Conservation (phyloP, 2,329 filamentous ascomycete species). For the Nectriaceae sp. region DNA sequence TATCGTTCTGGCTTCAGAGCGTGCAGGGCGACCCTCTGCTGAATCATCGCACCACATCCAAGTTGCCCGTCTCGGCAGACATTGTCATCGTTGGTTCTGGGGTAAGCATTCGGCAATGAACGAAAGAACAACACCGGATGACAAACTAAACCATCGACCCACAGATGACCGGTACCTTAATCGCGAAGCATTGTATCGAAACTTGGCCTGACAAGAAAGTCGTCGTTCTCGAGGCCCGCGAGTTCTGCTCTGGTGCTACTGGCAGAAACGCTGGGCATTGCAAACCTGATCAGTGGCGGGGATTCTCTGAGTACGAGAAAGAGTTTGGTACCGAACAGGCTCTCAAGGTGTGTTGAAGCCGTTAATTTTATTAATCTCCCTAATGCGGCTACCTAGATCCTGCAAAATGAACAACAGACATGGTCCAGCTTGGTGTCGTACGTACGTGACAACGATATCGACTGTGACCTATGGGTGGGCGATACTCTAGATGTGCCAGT, state of each 20-base stretch:
- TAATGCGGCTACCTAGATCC: slow-evolving; percentile 4
- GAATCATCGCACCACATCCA: slow-evolving; percentile 8
- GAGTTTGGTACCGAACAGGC: slow-evolving; percentile 11
- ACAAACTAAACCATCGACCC: too few species aligned
- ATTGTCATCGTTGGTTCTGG: slow-evolving; percentile 13
- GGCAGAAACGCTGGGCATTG: slow-evolving; percentile 15
- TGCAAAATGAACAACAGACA: slow-evolving; percentile 12
- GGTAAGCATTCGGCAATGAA: background rate
- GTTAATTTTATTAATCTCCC: background rate
- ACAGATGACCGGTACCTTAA: slow-evolving; percentile 11
- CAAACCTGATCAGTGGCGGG: slow-evolving; percentile 18
- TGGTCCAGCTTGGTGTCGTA: slow-evolving; percentile 11
- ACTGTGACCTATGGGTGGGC: slow-evolving; percentile 16
- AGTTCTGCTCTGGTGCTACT: slow-evolving; percentile 14
- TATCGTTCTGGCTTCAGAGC: slow-evolving; percentile 10
- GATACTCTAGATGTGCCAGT: slow-evolving; percentile 15
- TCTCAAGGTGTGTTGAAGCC: slow-evolving; percentile 7
- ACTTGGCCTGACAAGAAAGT: slow-evolving; percentile 9
- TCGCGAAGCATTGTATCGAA: slow-evolving; percentile 10
- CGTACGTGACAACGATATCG: slow-evolving; percentile 10
- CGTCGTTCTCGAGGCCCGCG: slow-evolving; percentile 12
- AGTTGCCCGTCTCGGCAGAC: slow-evolving; percentile 4
- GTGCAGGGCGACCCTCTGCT: slow-evolving; percentile 8
- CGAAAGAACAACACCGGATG: background rate
- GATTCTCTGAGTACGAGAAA: slow-evolving; percentile 7